Base-by-base conservation (phyloP, 371 early-diverging fungal genomes). In the Rhizopus sp. region DNA sequence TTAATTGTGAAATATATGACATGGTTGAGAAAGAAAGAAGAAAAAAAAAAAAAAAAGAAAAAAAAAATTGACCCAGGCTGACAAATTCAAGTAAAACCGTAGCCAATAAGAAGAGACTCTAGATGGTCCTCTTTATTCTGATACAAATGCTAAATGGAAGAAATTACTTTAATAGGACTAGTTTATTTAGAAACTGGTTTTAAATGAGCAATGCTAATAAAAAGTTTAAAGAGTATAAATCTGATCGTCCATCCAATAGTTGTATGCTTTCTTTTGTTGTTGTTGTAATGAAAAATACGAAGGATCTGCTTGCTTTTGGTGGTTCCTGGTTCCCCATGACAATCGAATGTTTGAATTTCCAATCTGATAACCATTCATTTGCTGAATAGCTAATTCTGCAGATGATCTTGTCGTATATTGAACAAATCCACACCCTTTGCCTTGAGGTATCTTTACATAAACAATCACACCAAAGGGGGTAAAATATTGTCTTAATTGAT, bases 341-440 rank as follows among this genome's bases (percentile, higher is more conserved):
- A 95, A 75, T 35, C 95, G 87, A 33, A 94, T 87, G 35, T 91
- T 86, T 2, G 91, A 90, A 29, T 78, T 79, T 10, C 92, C 92
- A 58, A 94, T 86, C 49, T 86, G 77, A 64, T 83, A 86, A 7
- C 93, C 93, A 63, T 93, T 90, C 87, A 96, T 86, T 60, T 90
- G 85, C 41, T 75, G 72, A 63, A 96, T 91, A 9, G 97, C 95
- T 56, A 85, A 66, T 66, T 94, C 95, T 8, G 97, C 97, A 50
- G 86, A 75, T 16, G 81, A 82, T 7, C 93, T 78, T 60, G 87
- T 83, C 12, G 83, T 84, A 68, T 81, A 96, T 53, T 91, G 92
- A 16, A 96, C 93, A 78, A 95, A 96, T 1, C 94, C 97, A 70
- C 95, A 96, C 3, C 92, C 90, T 66, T 93, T 93, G 47, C 91